Base-by-base conservation (phyloP, 1,284 basidiomycete species). In the Entoloma clypeatum region DNA sequence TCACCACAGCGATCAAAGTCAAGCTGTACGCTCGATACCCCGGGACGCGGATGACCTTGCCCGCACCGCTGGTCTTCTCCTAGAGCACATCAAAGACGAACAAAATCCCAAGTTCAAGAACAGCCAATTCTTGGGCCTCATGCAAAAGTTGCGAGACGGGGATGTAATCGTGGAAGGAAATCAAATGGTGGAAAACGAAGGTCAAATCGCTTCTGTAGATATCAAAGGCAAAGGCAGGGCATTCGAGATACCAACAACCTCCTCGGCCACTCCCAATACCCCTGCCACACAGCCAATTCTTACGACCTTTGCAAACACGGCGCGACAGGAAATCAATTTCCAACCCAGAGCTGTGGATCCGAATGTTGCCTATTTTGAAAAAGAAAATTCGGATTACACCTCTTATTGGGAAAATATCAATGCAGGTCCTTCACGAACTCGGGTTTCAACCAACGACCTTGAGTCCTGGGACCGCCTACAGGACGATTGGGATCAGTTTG, bases 91-190 rank as follows among this genome's bases (percentile, higher is more conserved):
- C 30, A 71, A 74, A 54, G 65, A 81, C 42, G 79, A 83, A 45
- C 72, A 78, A 49, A 93, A 90, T 57, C 79, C 84, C 30, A 97
- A 97, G 62, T 92, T 98, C 59, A 76, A 82, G 59, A 79, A 93
- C 37, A 94, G 91, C 61, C 74, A 81, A 49, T 98, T 98, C 60
- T 73, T 97, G 69, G 74, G 75, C 13, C 73, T 98, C 19, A 93
- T 97, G 86, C 78, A 78, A 39, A 83, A 89, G 54, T 65, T 98
- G 30, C 75, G 91, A 17, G 90, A 94, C 60, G 79, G 81, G 9
- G 77, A 87, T 53, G 76, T 93, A n/a, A 77, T 86, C 7, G 84
- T 96, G 1, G 79, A 92, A 43, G 91, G 86, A 13, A 81, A 89
- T 56, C 67, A 85, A 40, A 80, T 94, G 61, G 83, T 94, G 10